These are phyloP conservation scores for Polychytrium aggregatum DNA, from an alignment of 192 early-diverging fungal genomes.

Conservation along the genomic window DNA sequence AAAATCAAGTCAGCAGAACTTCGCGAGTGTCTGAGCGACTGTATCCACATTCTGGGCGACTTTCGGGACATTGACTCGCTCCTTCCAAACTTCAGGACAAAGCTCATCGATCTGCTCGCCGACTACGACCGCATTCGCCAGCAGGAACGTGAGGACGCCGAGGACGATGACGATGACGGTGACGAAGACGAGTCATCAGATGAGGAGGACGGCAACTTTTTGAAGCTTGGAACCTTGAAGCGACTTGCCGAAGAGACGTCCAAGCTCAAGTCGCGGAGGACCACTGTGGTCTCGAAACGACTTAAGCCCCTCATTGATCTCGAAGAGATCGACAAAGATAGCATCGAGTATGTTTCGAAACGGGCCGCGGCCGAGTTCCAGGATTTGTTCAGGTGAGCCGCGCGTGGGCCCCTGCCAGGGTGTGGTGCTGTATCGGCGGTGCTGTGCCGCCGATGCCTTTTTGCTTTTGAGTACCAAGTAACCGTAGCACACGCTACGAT, in stretches of 20 bases:
- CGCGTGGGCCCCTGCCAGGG: slow-evolving; percentile 1
- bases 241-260: not conserved
- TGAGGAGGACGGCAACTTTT: too few relatives aligned
- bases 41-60: not conserved
- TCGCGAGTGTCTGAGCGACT: not conserved
- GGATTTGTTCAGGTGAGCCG: slow-evolving; percentile 29
- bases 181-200: too few relatives aligned
- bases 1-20: slow-evolving; percentile 3
- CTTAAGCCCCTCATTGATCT: too few relatives aligned
- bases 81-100: too few relatives aligned
- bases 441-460: too few relatives aligned
- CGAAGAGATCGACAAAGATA: slow-evolving; percentile 22
- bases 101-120: too few relatives aligned
- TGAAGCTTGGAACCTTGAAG: too few relatives aligned
- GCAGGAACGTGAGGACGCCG: slow-evolving; percentile 1
- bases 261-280: not conserved
- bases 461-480: too few relatives aligned
- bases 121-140: too few relatives aligned
- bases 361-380: slow-evolving; percentile 22
- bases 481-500: too few relatives aligned
- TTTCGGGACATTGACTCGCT: too few relatives aligned
- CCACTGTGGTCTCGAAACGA: not conserved
- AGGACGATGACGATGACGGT: not conserved
- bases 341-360: slow-evolving; percentile 6
- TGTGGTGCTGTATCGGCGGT: not conserved